Percentiles rank a stretch among this genome's conserved stretches.
These are phyloP conservation scores for Apiospora sp. DNA, from an alignment of 2,329 filamentous ascomycete genomes.

Conservation along the genomic window DNA sequence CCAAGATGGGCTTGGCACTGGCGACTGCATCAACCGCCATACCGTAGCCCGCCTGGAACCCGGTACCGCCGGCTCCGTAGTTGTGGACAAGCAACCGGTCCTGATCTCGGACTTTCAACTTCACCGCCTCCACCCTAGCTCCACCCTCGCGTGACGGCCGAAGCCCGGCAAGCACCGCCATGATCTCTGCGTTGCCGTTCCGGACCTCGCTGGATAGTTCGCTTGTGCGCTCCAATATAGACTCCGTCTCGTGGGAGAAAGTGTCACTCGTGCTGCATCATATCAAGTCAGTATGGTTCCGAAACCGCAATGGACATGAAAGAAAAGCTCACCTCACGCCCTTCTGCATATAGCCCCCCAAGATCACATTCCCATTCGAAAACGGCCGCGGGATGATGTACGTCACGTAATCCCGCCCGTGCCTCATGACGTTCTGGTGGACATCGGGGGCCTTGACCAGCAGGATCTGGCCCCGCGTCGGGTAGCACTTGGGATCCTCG, in stretches of 20 bases:
- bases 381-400: constrained; percentile 49
- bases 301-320: too few species aligned
- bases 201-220: constrained; percentile 40
- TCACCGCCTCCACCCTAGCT: constrained; percentile 53
- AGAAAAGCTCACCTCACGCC: constrained; percentile 38
- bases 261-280: constrained; percentile 43
- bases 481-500: constrained; percentile 48
- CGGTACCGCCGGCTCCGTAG: constrained; percentile 55
- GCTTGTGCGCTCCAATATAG: constrained; percentile 47
- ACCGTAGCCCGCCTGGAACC: constrained; percentile 53
- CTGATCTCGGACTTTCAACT: constrained; percentile 35
- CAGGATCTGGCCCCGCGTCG: constrained; percentile 49
- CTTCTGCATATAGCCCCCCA: constrained; percentile 52
- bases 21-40: constrained; percentile 48
- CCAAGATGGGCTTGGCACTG: neutral
- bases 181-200: constrained; percentile 37
- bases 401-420: constrained; percentile 49
- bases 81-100: constrained; percentile 47
- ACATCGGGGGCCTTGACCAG: constrained; percentile 45
- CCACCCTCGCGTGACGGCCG: constrained; percentile 50
- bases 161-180: constrained; percentile 44
- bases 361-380: constrained; percentile 46
- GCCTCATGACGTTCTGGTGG: constrained; percentile 47
- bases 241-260: constrained; percentile 46
- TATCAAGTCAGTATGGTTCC: neutral